Percentiles rank a stretch among this genome's conserved stretches.
Conservation (phyloP, 176 grass and related monocot species). For the Avena sativa region DNA sequence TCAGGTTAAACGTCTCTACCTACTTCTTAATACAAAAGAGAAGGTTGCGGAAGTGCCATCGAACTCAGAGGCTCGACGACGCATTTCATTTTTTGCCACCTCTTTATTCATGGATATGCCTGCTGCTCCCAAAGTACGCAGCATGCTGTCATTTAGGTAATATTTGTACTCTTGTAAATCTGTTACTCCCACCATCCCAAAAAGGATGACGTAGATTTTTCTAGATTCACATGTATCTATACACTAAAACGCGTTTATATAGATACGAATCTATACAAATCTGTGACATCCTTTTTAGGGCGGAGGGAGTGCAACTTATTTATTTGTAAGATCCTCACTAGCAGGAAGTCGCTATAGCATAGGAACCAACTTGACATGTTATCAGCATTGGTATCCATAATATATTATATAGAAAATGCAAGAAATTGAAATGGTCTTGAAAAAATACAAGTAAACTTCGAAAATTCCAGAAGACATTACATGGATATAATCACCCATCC, state of each 20-base stretch:
- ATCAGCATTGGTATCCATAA: not conserved
- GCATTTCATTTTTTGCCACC: conserved; percentile 92
- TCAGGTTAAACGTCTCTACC: conserved; percentile 85
- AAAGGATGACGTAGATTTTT: no score
- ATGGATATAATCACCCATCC: not conserved
- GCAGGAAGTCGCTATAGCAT: not conserved
- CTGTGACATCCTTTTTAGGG: no score
- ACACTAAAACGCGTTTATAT: no score
- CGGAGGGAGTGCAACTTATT: not conserved
- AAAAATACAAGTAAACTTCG: not conserved
- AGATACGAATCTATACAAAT: no score
- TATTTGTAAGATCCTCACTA: not conserved
- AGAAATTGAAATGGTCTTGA: not conserved
- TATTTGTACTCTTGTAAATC: not conserved
- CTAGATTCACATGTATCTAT: no score
- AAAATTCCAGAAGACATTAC: not conserved
- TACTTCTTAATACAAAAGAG: conserved; percentile 89
- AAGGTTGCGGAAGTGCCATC: conserved; percentile 76
- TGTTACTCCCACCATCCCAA: not conserved
- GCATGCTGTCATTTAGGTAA: conserved; percentile 98
- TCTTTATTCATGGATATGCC: conserved; percentile 99
- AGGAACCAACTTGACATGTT: not conserved
- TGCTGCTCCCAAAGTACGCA: conserved; percentile 79
- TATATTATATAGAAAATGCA: not conserved
- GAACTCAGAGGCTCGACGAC: conserved; percentile 79